Evolutionary conservation across 1,139 yeast genomes (phyloP), one percentile per base, ranked within the genome.

Genomic region (Taphrina wiesneri): DNA sequence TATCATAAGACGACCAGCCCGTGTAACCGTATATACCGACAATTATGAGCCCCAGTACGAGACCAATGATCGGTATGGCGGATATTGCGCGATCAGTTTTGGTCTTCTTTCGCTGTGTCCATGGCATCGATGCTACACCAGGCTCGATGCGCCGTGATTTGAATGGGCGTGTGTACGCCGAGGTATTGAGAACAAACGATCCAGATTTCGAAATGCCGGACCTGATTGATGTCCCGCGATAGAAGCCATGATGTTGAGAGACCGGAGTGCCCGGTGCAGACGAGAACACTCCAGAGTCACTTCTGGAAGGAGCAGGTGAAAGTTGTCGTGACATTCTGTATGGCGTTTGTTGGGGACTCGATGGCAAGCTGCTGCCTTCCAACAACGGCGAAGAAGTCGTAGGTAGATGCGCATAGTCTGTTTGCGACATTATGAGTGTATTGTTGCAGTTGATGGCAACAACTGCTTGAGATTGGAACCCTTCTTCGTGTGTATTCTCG

Each of bases 11-110:
- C 41, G 67, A 49, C 45, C 68, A 66, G 45, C 70, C 70, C 9
- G 64, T 46, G 68, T 69, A 68, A 13, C 60, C 65, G 32, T 67
- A 61, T 28, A 68, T 62, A 11, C 60, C 70, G 30, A 67, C 56
- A 7, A 68, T 49, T 7, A 36, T 67, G n/a, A 56, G 25, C 3
- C 69, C 70, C n/a, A 67, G 13, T 4, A 47, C 53, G 21, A 45
- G 53, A 2, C 69, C 61, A 9, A 63, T 63, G 30, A 63, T 39
- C 21, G 65, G 64, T 9, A 68, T 66, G 25, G 56, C 61, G 34
- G 43, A 5, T 17, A 47, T 46, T 13, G 46, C 36, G 43, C 39
- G 28, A 7, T 36, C 51, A 17, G 65, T 34, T 28, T 43, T 53
- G 11, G 46, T 45, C 61, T 54, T 62, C 39, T 62, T 62, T 25